Conservation (phyloP, 306 rosid genomes). For the Lathyrus oleraceus region DNA sequence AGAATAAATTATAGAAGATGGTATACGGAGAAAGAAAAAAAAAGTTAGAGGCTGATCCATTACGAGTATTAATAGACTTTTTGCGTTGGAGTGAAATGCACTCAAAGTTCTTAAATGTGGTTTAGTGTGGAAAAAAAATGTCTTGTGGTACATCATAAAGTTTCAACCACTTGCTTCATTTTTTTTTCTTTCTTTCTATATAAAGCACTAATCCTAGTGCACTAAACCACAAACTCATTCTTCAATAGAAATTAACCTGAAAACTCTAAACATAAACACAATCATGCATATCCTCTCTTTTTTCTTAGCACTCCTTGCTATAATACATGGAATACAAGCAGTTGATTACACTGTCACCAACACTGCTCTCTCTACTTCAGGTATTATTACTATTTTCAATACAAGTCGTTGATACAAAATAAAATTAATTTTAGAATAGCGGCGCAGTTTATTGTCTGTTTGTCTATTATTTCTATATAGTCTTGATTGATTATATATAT, state of each 20-base stretch:
- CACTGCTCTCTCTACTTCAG: slow-evolving; percentile 40
- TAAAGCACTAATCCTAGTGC: not conserved
- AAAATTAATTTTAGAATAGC: too few species aligned
- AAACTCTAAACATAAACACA: slow-evolving; percentile 15
- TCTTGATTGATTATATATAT: too few species aligned
- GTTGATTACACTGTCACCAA: slow-evolving; percentile 45
- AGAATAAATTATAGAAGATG: too few species aligned
- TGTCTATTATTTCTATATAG: too few species aligned
- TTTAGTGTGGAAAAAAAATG: not conserved
- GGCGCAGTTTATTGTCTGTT: too few species aligned
- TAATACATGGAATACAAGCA: slow-evolving; percentile 32
- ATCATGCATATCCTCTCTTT: slow-evolving; percentile 21
- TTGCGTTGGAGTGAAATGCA: too few species aligned
- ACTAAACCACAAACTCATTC: slow-evolving; percentile 7
- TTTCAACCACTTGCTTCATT: not conserved
- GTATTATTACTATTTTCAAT: not conserved
- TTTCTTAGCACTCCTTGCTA: slow-evolving; percentile 35
- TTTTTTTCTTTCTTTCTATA: not conserved
- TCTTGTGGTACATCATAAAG: not conserved
- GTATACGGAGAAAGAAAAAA: too few species aligned
- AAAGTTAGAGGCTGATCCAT: too few species aligned
- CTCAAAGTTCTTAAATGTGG: too few species aligned
- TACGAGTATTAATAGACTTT: too few species aligned
- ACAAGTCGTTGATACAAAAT: not conserved
- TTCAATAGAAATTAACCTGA: not conserved